A percentile compares a stretch with the other conserved stretches of the same genome.
phyloP scores from a whole-genome alignment of 192 early-diverging fungal genomes.

The Umbelopsis isabellina region DNA sequence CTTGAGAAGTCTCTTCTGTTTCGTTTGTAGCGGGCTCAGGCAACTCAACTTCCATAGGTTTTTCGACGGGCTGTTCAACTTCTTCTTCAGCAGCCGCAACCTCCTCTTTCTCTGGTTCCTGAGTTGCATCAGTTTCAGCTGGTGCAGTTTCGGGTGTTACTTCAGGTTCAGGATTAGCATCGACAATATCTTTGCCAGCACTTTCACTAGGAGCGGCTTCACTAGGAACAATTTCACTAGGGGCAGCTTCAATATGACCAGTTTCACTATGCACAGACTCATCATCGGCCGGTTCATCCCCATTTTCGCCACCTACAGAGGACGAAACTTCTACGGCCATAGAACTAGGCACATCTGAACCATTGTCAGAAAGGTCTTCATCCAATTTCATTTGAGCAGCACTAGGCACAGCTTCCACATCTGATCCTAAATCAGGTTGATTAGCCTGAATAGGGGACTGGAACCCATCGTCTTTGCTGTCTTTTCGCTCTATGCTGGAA shows the following conservation, averaged over 20 bases:
- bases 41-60: neutral
- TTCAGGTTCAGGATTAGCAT: neutral
- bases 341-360: constrained; percentile 11
- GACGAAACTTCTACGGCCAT: constrained; percentile 14
- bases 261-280: neutral
- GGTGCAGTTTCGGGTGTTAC: neutral
- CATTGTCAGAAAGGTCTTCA: neutral
- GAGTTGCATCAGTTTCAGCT: neutral
- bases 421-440: neutral
- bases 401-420: neutral
- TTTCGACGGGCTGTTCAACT: neutral
- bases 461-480: too few species aligned
- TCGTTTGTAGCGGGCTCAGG: neutral
- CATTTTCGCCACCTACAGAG: neutral
- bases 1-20: neutral
- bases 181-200: neutral
- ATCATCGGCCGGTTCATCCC: neutral
- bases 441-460: neutral
- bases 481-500: neutral
- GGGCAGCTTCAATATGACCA: too few species aligned
- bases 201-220: neutral
- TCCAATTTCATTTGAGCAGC: neutral
- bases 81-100: constrained; percentile 2
- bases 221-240: too few species aligned
- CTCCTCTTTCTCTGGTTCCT: neutral